Base-by-base conservation (phyloP, 2,329 filamentous ascomycete species). In the Pestalotiopsis sp. region DNA sequence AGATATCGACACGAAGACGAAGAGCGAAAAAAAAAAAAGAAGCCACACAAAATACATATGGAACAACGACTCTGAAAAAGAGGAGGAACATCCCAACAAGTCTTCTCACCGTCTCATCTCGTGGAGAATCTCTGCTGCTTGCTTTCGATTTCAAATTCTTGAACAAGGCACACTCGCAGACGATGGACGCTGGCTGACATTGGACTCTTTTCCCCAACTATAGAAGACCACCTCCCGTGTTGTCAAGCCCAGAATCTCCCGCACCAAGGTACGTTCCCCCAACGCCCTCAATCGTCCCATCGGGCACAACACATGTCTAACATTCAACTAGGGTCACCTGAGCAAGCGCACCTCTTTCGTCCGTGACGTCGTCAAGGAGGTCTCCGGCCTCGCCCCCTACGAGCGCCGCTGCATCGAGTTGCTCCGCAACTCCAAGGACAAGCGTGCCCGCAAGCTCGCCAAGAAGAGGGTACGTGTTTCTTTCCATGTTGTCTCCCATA, bases 391-490 rank as follows among this genome's bases (percentile, higher is more conserved):
- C 78, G 93, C 93, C 78, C 93, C 93, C 80, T 96, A 99, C 85
- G 96, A 99, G 92, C 95, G 96, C 86, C 94, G 96, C 82, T 93
- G 99, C 79, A 97, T 99, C 83, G 96, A 99, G 91, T 88, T 99
- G 83, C 92, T 99, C 86, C 94, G 96, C 81, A 99, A 99, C 93
- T 92, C 90, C 88, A 97, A 97, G 89, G 96, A 99, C 87, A 98
- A 98, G 93, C 94, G 95, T 86, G 95, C 95, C 81, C 91, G 95
- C 79, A 98, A 98, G 92, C 93, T 98, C 81, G 95, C 95, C 81
- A 98, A 98, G 95, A 98, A 97, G 93, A 92, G 95, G 85, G 93
- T 95, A 90, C 77, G 92, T 90, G 65, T 13, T 17, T 17, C 20
- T 23, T 20, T 27, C 4, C 20, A 27, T 23, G n/a, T 13, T 36